A percentile compares a stretch with the other conserved stretches of the same genome.
Evolutionary conservation across 2,329 filamentous ascomycete genomes (phyloP).

Genomic region (Cercospora sp.): DNA sequence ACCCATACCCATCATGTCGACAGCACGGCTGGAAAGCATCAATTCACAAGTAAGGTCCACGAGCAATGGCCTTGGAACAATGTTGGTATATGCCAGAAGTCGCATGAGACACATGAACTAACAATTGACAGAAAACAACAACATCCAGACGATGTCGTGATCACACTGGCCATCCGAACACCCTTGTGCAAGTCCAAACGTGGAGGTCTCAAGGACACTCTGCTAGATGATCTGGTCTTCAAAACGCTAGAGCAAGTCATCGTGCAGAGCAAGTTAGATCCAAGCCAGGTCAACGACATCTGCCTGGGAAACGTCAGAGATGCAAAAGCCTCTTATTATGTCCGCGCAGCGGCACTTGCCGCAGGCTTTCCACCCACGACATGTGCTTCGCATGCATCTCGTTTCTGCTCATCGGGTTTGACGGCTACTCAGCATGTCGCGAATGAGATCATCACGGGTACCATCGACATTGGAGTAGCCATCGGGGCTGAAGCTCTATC

Average conservation of each 20-base stretch:
- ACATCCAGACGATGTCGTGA: conserved; percentile 94
- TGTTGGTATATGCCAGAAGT: background rate
- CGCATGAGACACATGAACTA: background rate
- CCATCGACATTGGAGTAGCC: conserved; percentile 71
- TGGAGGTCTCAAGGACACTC: conserved; percentile 93
- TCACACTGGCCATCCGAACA: conserved; percentile 87
- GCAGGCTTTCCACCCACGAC: conserved; percentile 90
- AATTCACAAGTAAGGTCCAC: background rate
- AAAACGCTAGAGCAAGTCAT: conserved; percentile 69
- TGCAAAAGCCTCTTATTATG: conserved; percentile 79
- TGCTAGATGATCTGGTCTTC: conserved; percentile 82
- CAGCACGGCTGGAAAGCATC: background rate
- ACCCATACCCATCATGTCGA: background rate
- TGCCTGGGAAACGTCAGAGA: conserved; percentile 87
- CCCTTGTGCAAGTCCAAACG: conserved; percentile 85
- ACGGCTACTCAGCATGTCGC: conserved; percentile 75
- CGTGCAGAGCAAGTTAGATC: conserved; percentile 37
- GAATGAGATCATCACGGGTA: conserved; percentile 69
- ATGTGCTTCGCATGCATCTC: conserved; percentile 76
- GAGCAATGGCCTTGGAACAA: background rate
- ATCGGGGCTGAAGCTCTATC: conserved; percentile 97
- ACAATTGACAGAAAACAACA: conserved; percentile 43
- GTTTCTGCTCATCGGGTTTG: conserved; percentile 80
- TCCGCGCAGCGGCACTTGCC: conserved; percentile 80
- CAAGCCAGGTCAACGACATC: conserved; percentile 62